A percentile compares a stretch with the other conserved stretches of the same genome.
Conservation (phyloP, 2,329 filamentous ascomycete species). For the Hypoxylon sp. region DNA sequence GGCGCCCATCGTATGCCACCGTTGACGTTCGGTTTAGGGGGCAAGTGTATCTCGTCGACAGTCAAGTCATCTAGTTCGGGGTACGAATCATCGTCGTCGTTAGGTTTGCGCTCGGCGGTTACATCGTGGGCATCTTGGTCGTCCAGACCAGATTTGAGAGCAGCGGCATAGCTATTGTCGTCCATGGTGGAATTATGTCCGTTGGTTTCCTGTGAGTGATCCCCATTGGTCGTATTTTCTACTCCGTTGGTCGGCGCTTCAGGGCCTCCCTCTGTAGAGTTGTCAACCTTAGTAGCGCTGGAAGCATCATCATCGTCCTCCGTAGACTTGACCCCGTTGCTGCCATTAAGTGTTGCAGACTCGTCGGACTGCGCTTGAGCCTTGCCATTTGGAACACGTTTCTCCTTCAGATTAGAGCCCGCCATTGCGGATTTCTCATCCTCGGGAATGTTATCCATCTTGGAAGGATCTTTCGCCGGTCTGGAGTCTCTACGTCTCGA, state of each 20-base stretch:
- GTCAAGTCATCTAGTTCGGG: constrained; percentile 47
- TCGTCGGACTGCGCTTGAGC: not conserved
- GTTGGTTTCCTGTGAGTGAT: constrained; percentile 11
- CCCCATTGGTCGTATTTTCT: constrained; percentile 14
- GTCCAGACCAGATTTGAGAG: constrained; percentile 27
- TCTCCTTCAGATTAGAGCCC: constrained; percentile 2
- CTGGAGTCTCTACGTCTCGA: constrained; percentile 14
- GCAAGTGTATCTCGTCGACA: constrained; percentile 41
- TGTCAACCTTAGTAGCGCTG: constrained; percentile 2
- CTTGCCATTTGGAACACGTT: constrained; percentile 4
- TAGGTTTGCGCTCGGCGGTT: not conserved
- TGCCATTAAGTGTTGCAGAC: not conserved
- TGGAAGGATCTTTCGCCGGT: constrained; percentile 6
- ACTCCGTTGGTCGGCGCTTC: constrained; percentile 14
- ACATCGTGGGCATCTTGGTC: constrained; percentile 14
- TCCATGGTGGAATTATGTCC: constrained; percentile 2
- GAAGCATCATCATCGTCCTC: constrained; percentile 3
- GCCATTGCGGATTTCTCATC: constrained; percentile 9
- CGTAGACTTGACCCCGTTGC: constrained; percentile 1
- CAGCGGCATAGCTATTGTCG: constrained; percentile 27
- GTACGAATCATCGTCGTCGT: constrained; percentile 45
- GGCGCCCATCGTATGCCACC: constrained; percentile 83
- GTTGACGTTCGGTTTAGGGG: constrained; percentile 34
- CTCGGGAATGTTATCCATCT: constrained; percentile 28
- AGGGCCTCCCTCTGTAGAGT: constrained; percentile 7